Evolutionary conservation across 2,329 filamentous ascomycete species (phyloP), one percentile per base, ranked within the genome.

Genomic region (Paecilomyces dactylethromorphus): DNA sequence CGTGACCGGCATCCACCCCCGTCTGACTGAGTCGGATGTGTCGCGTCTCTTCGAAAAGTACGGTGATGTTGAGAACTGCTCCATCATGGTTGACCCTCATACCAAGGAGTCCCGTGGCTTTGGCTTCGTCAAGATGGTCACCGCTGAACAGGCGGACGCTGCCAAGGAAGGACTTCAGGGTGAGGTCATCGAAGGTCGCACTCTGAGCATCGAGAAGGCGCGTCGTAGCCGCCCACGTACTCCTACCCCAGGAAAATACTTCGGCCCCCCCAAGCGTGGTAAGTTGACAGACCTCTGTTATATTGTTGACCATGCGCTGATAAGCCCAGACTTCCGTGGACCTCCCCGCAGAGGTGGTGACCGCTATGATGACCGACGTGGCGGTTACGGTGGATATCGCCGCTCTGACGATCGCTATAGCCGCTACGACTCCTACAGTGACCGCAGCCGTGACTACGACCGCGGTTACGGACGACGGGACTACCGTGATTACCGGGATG

Each of bases 71-170:
- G 93, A 97, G 80, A 97, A 95, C 80, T 97, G 93, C 81, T 95
- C 97, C 77, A 99, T 99, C 80, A 99, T 99, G 94, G 87, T 93
- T 71, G 94, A 99, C 73, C 94, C 94, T 62, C 94, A 99, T 78
- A 95, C 91, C 71, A 96, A 96, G 80, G 94, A 99, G 79, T 97
- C 93, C 68, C 94, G 94, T 77, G 94, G 94, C 66, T 99, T 99
- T 66, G 94, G 94, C 58, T 99, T 99, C 80, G 94, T 99, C 75
- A 97, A 99, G 82, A 97, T 99, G 93, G 87, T 92, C 61, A 95
- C 91, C 59, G 86, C 91, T 54, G 93, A 97, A 58, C 90, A 96
- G 78, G 94, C 94, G 64, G 94, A 99, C 77, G 92, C 94, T 66
- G 94, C 94, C 67, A 96, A 94, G 81, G 94, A 97, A 71, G 93